These are phyloP conservation scores for Lachnellula hyalina DNA, from an alignment of 2,329 filamentous ascomycete genomes.

Conservation along the genomic window DNA sequence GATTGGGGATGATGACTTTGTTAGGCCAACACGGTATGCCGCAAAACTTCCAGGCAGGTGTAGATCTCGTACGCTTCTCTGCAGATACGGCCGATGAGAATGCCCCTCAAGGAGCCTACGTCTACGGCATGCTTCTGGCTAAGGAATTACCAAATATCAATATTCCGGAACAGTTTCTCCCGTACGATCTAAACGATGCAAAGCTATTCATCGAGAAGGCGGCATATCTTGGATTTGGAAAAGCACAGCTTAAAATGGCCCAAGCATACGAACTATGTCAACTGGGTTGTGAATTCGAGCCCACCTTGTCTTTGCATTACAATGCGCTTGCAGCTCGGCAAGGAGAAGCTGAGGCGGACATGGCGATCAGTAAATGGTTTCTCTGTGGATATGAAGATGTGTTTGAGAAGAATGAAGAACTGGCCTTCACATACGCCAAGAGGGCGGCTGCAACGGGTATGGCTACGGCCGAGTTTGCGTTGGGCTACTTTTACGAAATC, in stretches of 20 bases:
- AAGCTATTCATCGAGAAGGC: slow-evolving; percentile 93
- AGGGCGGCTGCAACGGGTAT: slow-evolving; percentile 78
- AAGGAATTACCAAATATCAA: slow-evolving; percentile 86
- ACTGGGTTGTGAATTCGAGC: slow-evolving; percentile 90
- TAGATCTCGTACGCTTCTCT: slow-evolving; percentile 77
- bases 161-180: slow-evolving; percentile 67
- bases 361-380: slow-evolving; percentile 98
- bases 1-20: slow-evolving; percentile 95
- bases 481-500: slow-evolving; percentile 97
- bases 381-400: slow-evolving; percentile 88
- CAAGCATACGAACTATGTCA: slow-evolving; percentile 92
- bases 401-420: slow-evolving; percentile 91
- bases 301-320: slow-evolving; percentile 88
- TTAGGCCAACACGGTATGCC: slow-evolving; percentile 87
- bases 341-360: slow-evolving; percentile 86
- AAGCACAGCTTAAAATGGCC: slow-evolving; percentile 96
- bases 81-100: slow-evolving; percentile 91
- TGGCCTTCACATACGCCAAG: slow-evolving; percentile 87
- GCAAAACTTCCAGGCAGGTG: slow-evolving; percentile 71
- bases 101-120: slow-evolving; percentile 90
- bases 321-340: slow-evolving; percentile 89
- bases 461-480: slow-evolving; percentile 87
- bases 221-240: slow-evolving; percentile 90
- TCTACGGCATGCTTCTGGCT: slow-evolving; percentile 90
- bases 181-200: slow-evolving; percentile 66